Evolutionary conservation across 176 grass and related monocot species (phyloP), one percentile per base, ranked within the genome.

Genomic region (Aechmea fasciata): DNA sequence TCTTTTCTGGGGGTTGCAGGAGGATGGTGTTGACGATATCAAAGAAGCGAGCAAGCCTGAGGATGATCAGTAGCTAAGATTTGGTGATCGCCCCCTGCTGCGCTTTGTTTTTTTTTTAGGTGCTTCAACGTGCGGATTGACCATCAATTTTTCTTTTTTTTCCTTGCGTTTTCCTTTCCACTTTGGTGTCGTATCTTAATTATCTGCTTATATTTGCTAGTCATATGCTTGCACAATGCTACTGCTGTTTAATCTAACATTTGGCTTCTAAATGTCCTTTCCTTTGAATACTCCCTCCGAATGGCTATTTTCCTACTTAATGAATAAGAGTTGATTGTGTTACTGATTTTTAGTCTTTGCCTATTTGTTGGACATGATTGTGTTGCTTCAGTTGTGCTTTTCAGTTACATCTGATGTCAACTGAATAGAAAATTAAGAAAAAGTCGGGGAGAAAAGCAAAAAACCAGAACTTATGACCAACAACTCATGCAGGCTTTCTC

Each of bases 21-120:
- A 99, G 13, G 95, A 99, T 53, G 90, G 77, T 8, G 75, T 75
- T 3, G 90, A 94, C 52, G 95, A 94, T 78, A 94, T 91, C 84
- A 90, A 81, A 82, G 90, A 99, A 73, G 69, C 87, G 49, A 87
- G 24, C 79, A 93, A 94, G 72, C 82, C 82, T 3, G 82, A 90
- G 5, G 87, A 90, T 57, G 82, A 87, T 74, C 65, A 92, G 51
- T 86, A 80, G 75, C 71, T 19, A 79, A 72, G 48, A 50, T 70
- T 69, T 69, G 71, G 77, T 62, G 64, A 55, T n/a, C 11, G 2
- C n/a, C 12, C 9, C 6, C 11, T 47, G 13, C 63, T 66, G 10
- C 63, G 20, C 63, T 65, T 41, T 47, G 10, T 14, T 13, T 12
- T 66, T 66, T 26, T 13, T 41, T 66, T 49, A 28, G 24, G 26